Base-by-base conservation (phyloP, 306 rosid genomes). In the Bauhinia variegata region DNA sequence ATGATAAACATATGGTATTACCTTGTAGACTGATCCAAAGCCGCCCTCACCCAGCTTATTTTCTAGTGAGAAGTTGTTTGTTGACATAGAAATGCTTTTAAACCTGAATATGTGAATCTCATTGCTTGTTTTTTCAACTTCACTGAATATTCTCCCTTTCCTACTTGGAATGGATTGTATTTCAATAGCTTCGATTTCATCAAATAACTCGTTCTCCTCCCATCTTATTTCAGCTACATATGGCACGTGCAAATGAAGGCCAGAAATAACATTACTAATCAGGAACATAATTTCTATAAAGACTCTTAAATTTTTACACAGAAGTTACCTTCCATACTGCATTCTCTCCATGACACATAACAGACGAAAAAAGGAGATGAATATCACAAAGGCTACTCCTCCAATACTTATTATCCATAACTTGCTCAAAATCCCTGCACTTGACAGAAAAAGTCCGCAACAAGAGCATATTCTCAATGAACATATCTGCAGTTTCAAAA, bases 1-100 rank as follows among this genome's bases (percentile, higher is more conserved):
- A n/a, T 5, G 12, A 23, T 8, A 16, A 10, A 33, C 11, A 15
- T 32, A 4, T 9, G 9, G 11, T 64, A 39, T 48, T 67, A 79
- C 79, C 66, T 70, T 75, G 39, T 79, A 79, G 30, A 79, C 77
- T 1, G 70, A 36, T 14, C 80, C 77, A 52, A 63, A 80, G 15
- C 81, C 73, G 8, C 79, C 79, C 17, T 75, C 39, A 11, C 75
- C 71, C 11, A 72, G 46, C 63, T 75, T 54, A 13, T 75, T 80
- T 39, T 6, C 5, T 1, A 60, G 4, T 0, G 75, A 67, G 65
- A 80, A 75, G 49, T 59, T 68, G 16, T 62, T 11, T 4, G 85
- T 66, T 5, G 81, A 75, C 3, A 7, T 15, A 12, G 11, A 37
- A 42, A 80, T 42, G 75, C 60, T 75, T 37, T 54, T 75, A 55